Evolutionary conservation across 495 filamentous ascomycete genomes (phyloP), one percentile per base, ranked within the genome.

Genomic region (Trichoderma reesei): DNA sequence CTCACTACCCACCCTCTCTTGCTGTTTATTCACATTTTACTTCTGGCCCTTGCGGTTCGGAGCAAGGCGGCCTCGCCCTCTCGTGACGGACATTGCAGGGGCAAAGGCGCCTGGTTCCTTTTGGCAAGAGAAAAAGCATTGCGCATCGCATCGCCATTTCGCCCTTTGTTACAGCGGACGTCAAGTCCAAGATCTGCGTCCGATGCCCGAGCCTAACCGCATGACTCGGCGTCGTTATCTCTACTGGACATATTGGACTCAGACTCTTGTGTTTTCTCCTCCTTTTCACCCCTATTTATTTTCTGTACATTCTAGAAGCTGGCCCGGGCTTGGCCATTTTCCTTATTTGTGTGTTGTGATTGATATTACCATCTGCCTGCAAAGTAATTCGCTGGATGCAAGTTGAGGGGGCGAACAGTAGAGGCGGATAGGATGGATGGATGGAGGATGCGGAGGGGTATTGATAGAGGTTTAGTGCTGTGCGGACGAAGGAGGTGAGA

Each of bases 201-300:
- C 51, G 51, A 9, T 56, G 34, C 26, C 51, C 34, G 11, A 33
- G 14, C 20, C 51, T 56, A 20, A 36, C 51, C 3, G 51, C 51
- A 34, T 56, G 31, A 16, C 51, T 56, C 26, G 51, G 51, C 51
- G 51, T 56, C 51, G 51, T 33, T 34, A 56, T 56, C 51, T 56
- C 51, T 56, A 26, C 34, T 59, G 31, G 64, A 65, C 51, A 54
- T 65, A 60, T 41, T 67, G 54, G 64, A 56, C 42, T 34, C 51
- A 56, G 33, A 56, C 51, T 56, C 51, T 56, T 56, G 8, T 31
- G 11, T 9, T 56, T 56, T 64, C 48, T 65, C 37, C 65, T 64
- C 18, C 64, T 51, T 67, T 36, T 51, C 1, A 60, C 62, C 16
- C n/a, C 18, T 44, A 37, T 68, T 64, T 66, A 61, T 61, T 64